Evolutionary conservation across 345 rosid species (phyloP).

Genomic region (Turritis glabra): DNA sequence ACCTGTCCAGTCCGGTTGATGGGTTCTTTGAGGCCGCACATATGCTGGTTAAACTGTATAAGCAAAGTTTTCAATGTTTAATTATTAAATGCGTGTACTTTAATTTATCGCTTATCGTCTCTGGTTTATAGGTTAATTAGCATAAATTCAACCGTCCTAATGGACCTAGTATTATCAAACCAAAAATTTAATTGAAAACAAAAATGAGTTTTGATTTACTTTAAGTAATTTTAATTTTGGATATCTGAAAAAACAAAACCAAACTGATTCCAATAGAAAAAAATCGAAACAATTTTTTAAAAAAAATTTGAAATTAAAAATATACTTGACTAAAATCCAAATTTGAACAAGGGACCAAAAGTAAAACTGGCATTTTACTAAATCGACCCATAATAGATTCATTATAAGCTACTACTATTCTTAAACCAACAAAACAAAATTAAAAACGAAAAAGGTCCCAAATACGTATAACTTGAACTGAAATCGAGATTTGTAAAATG

Average conservation of each 20-base stretch:
- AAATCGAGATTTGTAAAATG: neutral
- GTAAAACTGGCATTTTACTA: too few species aligned
- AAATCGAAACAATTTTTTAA: neutral
- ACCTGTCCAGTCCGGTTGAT: conserved; percentile 54
- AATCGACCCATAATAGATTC: too few species aligned
- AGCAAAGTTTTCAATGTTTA: neutral
- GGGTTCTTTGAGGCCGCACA: conserved; percentile 46
- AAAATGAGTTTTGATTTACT: neutral
- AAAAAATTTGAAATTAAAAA: too few species aligned
- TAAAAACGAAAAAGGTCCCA: neutral
- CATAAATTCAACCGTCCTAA: too few species aligned
- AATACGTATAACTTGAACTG: neutral
- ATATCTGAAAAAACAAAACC: neutral
- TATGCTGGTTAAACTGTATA: conserved; percentile 33
- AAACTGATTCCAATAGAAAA: neutral
- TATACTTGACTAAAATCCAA: neutral
- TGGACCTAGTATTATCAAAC: too few species aligned
- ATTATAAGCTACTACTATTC: neutral
- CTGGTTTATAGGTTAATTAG: neutral
- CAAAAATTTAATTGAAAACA: too few species aligned
- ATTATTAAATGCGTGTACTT: neutral
- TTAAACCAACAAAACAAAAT: neutral
- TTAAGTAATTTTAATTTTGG: neutral
- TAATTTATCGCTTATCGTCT: neutral
- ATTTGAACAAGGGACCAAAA: too few species aligned